Base-by-base conservation (phyloP, 106 monocot species). In the Amphibolis antarctica region DNA sequence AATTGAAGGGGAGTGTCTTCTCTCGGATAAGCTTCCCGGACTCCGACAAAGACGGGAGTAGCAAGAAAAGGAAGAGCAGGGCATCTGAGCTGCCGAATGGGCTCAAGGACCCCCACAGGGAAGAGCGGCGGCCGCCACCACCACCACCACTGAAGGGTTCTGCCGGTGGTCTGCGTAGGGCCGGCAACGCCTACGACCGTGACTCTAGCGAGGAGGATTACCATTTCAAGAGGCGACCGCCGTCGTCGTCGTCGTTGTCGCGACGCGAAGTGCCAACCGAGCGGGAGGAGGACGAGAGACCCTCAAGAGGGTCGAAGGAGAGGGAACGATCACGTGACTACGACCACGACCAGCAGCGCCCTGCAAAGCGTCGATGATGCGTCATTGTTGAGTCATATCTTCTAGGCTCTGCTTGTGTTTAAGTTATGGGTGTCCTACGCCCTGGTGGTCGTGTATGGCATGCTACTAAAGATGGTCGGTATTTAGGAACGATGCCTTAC, bases 21-120 rank as follows among this genome's bases (percentile, higher is more conserved):
- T 86, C 82, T 2, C 82, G 86, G 44, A 87, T 80, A 64, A 87
- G 82, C 74, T 80, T 86, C 74, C 82, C 82, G 17, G 76, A 36
- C 28, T 28, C 59, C 10, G 27, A 17, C 52, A 59, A 49, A 19
- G 58, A 57, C 1, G 28, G 62, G 21, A 26, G 60, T 21, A 31
- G 62, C 20, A 77, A 75, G 63, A 79, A 71, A n/a, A n/a, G n/a
- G 74, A 73, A 25, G 76, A 62, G 7, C 36, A 36, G 46, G 49
- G 17, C 69, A 1, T 67, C 70, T 14, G 67, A 55, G 46, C 67
- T 63, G 49, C 47, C 48, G 28, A 74, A 77, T 59, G 83, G 76
- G 26, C 25, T 66, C 26, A 74, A 80, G 79, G 79, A 86, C 11
- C 62, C 52, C 12, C 74, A 63, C 15, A 30, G 18, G 2, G 43